Conservation (phyloP, 2,329 filamentous ascomycete species). For the Penicillium italicum region DNA sequence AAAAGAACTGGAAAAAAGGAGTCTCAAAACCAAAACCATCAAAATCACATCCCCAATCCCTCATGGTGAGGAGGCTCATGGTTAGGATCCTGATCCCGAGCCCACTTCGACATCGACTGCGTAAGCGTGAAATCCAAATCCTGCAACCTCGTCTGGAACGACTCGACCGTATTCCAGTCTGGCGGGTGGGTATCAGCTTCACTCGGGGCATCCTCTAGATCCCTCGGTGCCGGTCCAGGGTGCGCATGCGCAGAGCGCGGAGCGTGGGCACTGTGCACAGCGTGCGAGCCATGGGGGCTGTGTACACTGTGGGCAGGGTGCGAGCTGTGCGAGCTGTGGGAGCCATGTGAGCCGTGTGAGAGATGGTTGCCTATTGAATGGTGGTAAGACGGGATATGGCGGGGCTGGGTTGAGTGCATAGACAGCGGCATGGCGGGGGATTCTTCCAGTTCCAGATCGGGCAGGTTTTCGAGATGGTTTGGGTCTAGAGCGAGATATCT, state of each 20-base stretch:
- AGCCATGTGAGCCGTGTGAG: background rate
- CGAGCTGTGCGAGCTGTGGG: background rate
- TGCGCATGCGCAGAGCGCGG: background rate
- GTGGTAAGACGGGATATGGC: constrained; percentile 9
- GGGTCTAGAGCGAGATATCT: constrained; percentile 18
- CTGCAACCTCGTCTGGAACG: constrained; percentile 21
- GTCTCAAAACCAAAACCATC: background rate
- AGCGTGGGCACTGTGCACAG: background rate
- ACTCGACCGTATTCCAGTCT: constrained; percentile 23
- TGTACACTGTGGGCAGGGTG: background rate
- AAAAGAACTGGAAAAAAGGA: too few relatives aligned
- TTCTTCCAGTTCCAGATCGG: constrained; percentile 29
- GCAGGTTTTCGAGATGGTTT: constrained; percentile 24
- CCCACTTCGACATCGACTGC: constrained; percentile 24
- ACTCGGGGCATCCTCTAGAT: constrained; percentile 12
- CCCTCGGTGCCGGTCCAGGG: background rate
- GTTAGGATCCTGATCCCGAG: constrained; percentile 21
- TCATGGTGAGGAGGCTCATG: constrained; percentile 22
- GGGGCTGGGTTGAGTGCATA: constrained; percentile 10
- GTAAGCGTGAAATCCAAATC: constrained; percentile 17
- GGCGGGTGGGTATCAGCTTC: constrained; percentile 11
- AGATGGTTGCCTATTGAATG: constrained; percentile 8
- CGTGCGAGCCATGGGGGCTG: background rate
- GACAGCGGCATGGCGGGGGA: constrained; percentile 19
- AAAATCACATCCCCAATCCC: constrained; percentile 20